Evolutionary conservation across 1,284 basidiomycete species (phyloP), one percentile per base, ranked within the genome.

Genomic region (Cryptococcus hybrid): DNA sequence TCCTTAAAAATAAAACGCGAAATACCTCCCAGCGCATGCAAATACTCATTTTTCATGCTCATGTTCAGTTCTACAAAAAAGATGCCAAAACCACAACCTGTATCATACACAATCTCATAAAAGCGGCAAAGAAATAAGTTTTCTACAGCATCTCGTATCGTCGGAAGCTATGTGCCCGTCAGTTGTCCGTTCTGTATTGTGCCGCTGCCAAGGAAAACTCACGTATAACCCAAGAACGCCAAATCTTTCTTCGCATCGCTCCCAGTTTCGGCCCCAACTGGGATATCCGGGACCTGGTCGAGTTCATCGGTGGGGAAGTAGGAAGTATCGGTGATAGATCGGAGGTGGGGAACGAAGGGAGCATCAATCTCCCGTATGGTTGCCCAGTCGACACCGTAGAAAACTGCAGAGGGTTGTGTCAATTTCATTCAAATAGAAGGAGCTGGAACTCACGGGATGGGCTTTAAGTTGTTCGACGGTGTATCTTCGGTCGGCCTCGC

Each of bases 261-360:
- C 30, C 85, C 84, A 11, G 84, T 84, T 60, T 82, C 83, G 49
- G 84, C 84, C 15, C 88, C 72, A 2, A 61, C 54, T 2, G 78
- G 78, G 47, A 74, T 86, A 59, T 92, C 82, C 1, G 83, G 81
- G 11, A 90, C 85, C 69, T 92, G 88, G 61, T 89, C 88, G 57
- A 96, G 86, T 74, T 98, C 95, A 66, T 98, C 94, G 24, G 91
- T 94, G 1, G 94, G 94, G 86, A 97, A 98, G 80, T 97, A 97
- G 7, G 88, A 90, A 11, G 93, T 97, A 73, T 97, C 94, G 24
- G 92, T 96, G 71, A 92, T 88, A 37, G 89, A 92, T 63, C 89
- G 88, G 51, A 99, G 82, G 60, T 88, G 90, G 3, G 95, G 95
- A 24, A 98, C 90, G 74, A 97, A 98, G 0, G 95, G 95, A 34